A percentile compares a stretch with the other conserved stretches of the same genome.
Evolutionary conservation across 352 stramenopile genomes (phyloP).

Genomic region (Blastocystis sp.): DNA sequence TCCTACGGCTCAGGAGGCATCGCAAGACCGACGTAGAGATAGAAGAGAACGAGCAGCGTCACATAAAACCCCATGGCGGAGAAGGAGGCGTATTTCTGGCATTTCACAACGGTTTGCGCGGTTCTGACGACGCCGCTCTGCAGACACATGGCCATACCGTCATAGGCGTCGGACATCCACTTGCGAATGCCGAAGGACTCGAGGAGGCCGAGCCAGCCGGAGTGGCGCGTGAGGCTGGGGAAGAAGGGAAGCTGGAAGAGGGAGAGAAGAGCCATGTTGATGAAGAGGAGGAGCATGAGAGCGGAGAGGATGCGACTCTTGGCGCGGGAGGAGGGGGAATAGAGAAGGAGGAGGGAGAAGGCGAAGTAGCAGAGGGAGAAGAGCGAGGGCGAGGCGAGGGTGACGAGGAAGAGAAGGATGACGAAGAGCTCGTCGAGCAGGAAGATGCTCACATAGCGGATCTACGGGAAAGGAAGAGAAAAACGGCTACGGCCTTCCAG

Average conservation of each 20-base stretch:
- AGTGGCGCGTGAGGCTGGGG: neutral
- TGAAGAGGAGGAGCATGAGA: neutral
- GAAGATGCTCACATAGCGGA: neutral
- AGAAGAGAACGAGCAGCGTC: neutral
- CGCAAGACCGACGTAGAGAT: neutral
- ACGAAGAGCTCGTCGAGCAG: neutral
- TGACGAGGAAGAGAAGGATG: constrained; percentile 6
- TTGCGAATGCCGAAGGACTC: constrained; percentile 40
- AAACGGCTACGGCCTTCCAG: neutral
- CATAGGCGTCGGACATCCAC: neutral
- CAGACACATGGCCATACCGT: constrained; percentile 9
- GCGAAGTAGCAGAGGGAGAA: constrained; percentile 11
- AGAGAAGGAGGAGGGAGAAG: constrained; percentile 9
- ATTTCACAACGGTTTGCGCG: constrained; percentile 9
- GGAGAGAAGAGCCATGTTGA: neutral
- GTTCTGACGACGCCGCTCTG: neutral
- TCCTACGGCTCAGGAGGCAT: constrained; percentile 6
- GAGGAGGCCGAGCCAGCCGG: constrained; percentile 2
- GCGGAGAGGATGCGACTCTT: neutral
- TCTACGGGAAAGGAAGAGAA: neutral
- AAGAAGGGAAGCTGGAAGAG: constrained; percentile 30
- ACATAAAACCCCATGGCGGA: constrained; percentile 24
- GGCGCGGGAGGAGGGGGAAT: neutral
- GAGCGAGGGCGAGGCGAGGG: neutral
- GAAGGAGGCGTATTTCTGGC: constrained; percentile 22